These are phyloP conservation scores for Nakazawaea siamensis DNA, from an alignment of 805 yeast species.

Conservation along the genomic window DNA sequence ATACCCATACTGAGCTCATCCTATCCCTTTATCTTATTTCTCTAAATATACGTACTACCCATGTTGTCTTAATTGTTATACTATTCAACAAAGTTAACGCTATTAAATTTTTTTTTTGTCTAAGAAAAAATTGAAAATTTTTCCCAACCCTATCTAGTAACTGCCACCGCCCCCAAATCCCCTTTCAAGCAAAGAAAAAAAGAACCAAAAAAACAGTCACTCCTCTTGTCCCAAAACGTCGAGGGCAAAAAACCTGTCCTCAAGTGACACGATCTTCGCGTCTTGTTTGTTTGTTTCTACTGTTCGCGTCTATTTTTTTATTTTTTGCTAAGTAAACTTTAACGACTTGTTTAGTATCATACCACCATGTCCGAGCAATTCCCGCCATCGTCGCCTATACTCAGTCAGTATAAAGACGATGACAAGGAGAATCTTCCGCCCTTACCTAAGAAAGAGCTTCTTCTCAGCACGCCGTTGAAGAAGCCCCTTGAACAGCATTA, in stretches of 20 bases:
- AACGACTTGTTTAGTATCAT: not conserved
- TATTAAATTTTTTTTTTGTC: not conserved
- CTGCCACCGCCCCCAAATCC: too few relatives aligned
- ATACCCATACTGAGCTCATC: too few relatives aligned
- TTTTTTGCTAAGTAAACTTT: too few relatives aligned
- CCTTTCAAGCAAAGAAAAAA: too few relatives aligned
- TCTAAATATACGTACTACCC: constrained; percentile 66
- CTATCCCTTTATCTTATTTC: too few relatives aligned
- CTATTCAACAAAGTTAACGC: too few relatives aligned
- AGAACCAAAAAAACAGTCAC: too few relatives aligned
- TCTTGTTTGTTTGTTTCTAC: not conserved
- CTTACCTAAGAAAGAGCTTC: constrained; percentile 2
- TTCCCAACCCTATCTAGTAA: too few relatives aligned
- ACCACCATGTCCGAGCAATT: constrained; percentile 14
- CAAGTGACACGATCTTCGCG: not conserved
- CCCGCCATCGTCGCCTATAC: constrained; percentile 27
- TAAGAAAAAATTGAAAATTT: too few relatives aligned
- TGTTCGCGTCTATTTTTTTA: not conserved
- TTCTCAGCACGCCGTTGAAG: not conserved
- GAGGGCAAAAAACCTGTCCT: too few relatives aligned
- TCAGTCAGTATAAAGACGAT: constrained; percentile 11
- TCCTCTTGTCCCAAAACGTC: too few relatives aligned
- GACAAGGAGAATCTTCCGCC: not conserved
- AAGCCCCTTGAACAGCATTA: not conserved
- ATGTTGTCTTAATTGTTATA: constrained; percentile 42